Conservation (phyloP, 2,329 filamentous ascomycete species). For the Aspergillus quadrilineatus region DNA sequence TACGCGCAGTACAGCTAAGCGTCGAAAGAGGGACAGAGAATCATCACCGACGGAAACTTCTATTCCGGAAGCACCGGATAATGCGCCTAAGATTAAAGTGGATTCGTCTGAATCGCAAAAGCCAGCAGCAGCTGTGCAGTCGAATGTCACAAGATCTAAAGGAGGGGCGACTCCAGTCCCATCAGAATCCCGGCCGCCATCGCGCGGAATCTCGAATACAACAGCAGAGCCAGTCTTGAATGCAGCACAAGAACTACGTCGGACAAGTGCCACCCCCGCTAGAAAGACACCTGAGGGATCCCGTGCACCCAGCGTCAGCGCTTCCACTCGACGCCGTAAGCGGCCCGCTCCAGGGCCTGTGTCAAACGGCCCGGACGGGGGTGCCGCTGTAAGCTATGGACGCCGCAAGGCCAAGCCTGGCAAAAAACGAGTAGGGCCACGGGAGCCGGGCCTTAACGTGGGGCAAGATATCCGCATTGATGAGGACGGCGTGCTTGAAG, state of each 20-base stretch:
- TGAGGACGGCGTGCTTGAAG: slow-evolving; percentile 49
- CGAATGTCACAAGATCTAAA: slow-evolving; percentile 2
- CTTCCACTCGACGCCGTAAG: slow-evolving; percentile 51
- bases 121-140: slow-evolving; percentile 16
- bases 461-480: slow-evolving; percentile 44
- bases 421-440: slow-evolving; percentile 39
- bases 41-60: slow-evolving; percentile 17
- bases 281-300: slow-evolving; percentile 43
- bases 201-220: slow-evolving; percentile 31
- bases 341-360: slow-evolving; percentile 61
- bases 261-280: slow-evolving; percentile 44
- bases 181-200: slow-evolving; percentile 34
- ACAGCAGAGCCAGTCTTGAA: slow-evolving; percentile 28
- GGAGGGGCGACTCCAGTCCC: slow-evolving; percentile 25
- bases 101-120: slow-evolving; percentile 23
- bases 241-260: slow-evolving; percentile 35
- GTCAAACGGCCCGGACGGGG: slow-evolving; percentile 57
- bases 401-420: slow-evolving; percentile 57
- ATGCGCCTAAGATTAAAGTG: slow-evolving; percentile 22
- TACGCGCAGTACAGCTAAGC: slow-evolving; percentile 36
- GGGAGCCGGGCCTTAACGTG: slow-evolving; percentile 38
- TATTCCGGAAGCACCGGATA: slow-evolving; percentile 36
- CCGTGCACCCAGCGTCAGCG: slow-evolving; percentile 35
- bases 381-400: slow-evolving; percentile 62
- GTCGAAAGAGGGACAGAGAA: slow-evolving; percentile 38